A percentile compares a stretch with the other conserved stretches of the same genome.
These are phyloP conservation scores for Suillus plorans DNA, from an alignment of 768 basidiomycete species.

Conservation along the genomic window DNA sequence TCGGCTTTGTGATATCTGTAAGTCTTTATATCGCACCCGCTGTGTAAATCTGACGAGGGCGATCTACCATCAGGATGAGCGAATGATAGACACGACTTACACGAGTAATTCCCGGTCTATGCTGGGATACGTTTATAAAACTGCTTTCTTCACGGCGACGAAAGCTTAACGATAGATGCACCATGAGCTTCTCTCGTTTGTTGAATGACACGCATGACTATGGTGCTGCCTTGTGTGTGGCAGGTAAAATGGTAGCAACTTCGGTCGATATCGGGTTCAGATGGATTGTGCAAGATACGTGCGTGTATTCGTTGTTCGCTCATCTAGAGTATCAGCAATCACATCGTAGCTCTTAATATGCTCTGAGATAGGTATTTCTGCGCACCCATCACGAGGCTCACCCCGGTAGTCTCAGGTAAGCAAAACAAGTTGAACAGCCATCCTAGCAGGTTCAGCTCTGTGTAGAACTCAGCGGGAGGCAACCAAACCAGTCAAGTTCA, in stretches of 20 bases:
- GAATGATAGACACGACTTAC: constrained; percentile 79
- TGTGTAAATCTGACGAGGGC: neutral
- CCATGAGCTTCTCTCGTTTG: neutral
- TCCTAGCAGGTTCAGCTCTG: constrained; percentile 65
- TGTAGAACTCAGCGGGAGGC: constrained; percentile 70
- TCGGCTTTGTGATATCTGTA: constrained; percentile 85
- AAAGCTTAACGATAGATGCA: constrained; percentile 25
- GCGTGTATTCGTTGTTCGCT: neutral
- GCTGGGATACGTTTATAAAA: constrained; percentile 82
- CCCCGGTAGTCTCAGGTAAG: constrained; percentile 75
- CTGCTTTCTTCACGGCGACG: constrained; percentile 81
- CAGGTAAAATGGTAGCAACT: neutral
- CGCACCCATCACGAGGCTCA: neutral
- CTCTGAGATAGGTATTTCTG: neutral
- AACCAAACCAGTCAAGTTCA: neutral
- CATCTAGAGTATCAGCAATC: neutral
- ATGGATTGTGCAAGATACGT: neutral
- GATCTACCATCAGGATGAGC: constrained; percentile 62
- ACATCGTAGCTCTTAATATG: neutral
- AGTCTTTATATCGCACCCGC: constrained; percentile 24
- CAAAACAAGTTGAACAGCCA: constrained; percentile 66
- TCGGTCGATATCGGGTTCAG: neutral
- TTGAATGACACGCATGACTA: neutral
- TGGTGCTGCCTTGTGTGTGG: neutral
- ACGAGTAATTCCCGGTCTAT: constrained; percentile 79